phyloP scores from a whole-genome alignment of 805 yeast species.

The Barnettozyma salicaria region DNA sequence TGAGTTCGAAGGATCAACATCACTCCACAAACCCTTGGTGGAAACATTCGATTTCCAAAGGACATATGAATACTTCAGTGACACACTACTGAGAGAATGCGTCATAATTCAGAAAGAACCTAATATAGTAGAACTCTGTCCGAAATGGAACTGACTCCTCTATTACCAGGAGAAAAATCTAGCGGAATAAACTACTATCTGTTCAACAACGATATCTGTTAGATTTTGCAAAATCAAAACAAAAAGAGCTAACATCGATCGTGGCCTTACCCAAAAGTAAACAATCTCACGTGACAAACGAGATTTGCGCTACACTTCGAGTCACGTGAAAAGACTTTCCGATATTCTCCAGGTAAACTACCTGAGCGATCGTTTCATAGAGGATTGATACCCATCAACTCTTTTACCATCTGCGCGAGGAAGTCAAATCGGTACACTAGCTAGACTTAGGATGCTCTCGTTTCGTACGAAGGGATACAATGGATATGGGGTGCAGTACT shows the following conservation, averaged over 20 bases:
- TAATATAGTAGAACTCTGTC: background rate
- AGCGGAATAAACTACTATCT: background rate
- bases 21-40: constrained; percentile 19
- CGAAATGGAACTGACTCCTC: no score
- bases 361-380: no score
- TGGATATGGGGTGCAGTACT: constrained; percentile 83
- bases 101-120: background rate
- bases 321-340: no score
- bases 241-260: background rate
- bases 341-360: no score
- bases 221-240: background rate
- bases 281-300: no score
- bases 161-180: no score
- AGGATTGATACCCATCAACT: no score
- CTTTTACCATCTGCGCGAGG: no score
- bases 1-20: constrained; percentile 12
- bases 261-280: no score
- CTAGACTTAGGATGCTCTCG: constrained; percentile 73
- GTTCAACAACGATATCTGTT: no score
- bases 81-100: constrained; percentile 11
- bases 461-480: constrained; percentile 75
- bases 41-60: constrained; percentile 16
- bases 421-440: no score
- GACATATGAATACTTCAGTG: constrained; percentile 21
- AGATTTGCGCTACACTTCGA: no score